Conservation (phyloP, 2,329 filamentous ascomycete species). For the Beauveria sp. region DNA sequence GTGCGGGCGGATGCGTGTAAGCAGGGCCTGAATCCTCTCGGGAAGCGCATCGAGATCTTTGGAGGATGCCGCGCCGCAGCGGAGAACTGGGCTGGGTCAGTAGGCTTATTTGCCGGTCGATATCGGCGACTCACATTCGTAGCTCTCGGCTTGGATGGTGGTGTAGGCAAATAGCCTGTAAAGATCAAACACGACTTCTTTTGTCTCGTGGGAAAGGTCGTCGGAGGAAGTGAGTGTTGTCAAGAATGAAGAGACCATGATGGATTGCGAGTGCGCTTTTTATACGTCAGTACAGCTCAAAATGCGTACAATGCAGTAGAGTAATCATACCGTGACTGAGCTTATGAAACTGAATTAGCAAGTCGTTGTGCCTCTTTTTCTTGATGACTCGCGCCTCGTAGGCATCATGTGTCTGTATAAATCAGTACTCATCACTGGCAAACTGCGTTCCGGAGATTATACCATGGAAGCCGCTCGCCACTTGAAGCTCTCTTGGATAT, state of each 20-base stretch:
- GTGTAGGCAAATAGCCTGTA: conserved; percentile 7
- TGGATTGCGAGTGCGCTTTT: conserved; percentile 5
- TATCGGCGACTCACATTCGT: neutral
- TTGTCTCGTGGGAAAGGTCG: neutral
- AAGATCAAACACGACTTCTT: conserved; percentile 1
- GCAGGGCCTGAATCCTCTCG: conserved; percentile 13
- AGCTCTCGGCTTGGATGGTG: conserved; percentile 3
- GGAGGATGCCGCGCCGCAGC: conserved; percentile 3
- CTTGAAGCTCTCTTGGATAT: conserved; percentile 66
- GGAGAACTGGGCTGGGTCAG: neutral
- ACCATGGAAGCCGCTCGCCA: conserved; percentile 63
- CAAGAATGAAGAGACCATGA: conserved; percentile 6
- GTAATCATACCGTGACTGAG: conserved; percentile 1
- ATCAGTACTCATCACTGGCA: neutral
- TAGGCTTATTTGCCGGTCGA: neutral
- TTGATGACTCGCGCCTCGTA: conserved; percentile 1
- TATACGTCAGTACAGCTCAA: neutral
- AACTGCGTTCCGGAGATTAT: neutral
- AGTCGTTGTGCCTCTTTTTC: neutral
- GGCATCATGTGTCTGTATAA: neutral
- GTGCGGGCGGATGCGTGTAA: conserved; percentile 66
- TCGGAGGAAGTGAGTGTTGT: neutral
- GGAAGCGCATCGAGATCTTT: conserved; percentile 4
- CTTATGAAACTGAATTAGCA: conserved; percentile 6
- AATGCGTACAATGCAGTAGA: neutral